Evolutionary conservation across 139 green algal species (phyloP), one percentile per base, ranked within the genome.

Genomic region (Raphidocelis subcapitata): DNA sequence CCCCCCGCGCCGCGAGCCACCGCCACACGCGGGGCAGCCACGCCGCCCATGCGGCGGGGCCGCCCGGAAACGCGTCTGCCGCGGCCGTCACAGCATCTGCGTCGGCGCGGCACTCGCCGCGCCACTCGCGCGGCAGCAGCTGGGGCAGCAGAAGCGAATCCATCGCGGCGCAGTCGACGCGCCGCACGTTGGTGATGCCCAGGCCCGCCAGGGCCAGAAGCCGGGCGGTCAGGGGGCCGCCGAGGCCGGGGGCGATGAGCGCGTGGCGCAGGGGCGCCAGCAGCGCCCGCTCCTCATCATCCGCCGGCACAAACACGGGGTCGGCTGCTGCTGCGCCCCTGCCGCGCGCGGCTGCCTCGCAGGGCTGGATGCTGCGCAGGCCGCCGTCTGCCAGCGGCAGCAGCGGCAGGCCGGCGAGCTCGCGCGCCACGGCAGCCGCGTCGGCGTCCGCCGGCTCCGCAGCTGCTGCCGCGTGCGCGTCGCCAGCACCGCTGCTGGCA

Each of bases 401-500:
- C 62, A 93, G 73, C 41, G 82, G 80, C 67, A 92, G 68, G 15
- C 86, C 82, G n/a, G 77, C 28, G 28, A 93, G 76, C 62, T 88
- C 76, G 61, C 49, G 44, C 46, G 78, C 63, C 31, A 54, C 47
- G 21, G 31, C n/a, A 31, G 36, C n/a, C 62, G 51, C 59, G 47
- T 47, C 59, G 37, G 29, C 21, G 28, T 26, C 57, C 73, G 73
- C n/a, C 51, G 47, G 24, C 33, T 47, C 15, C 65, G 32, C 29
- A 60, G 61, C 51, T 60, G 18, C 61, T 65, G 62, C 8, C 37
- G 69, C 69, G 63, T 61, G n/a, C 37, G 46, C 60, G 5, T 37
- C 24, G 15, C 18, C 65, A 44, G 47, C 29, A 16, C 31, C 54
- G 24, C 8, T 35, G 35, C 3, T 1, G 16, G 0, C 29, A 49